phyloP scores from a whole-genome alignment of 129 eudicot genomes.

The Centrapalus pauciflorus region DNA sequence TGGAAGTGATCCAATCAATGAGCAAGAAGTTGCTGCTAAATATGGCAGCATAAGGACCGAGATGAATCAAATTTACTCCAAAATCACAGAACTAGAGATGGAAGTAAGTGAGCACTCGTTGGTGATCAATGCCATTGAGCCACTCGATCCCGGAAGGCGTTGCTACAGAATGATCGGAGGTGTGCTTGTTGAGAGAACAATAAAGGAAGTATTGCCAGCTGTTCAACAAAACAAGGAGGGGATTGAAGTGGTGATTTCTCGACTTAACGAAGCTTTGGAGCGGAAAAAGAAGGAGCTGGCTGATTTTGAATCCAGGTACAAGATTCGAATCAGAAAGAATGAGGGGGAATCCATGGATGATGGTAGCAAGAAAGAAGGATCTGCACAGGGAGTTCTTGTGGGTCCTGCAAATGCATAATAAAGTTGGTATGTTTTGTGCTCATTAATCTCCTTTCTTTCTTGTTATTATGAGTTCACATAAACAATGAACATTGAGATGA shows the following conservation, averaged over 20 bases:
- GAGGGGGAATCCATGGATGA: conserved; percentile 74
- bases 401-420: conserved; percentile 63
- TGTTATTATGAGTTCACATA: background rate
- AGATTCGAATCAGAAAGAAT: conserved; percentile 64
- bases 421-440: background rate
- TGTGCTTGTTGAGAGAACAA: conserved; percentile 89
- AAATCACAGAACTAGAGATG: conserved; percentile 95
- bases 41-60: conserved; percentile 67
- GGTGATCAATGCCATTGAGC: conserved; percentile 81
- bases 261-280: conserved; percentile 77
- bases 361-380: conserved; percentile 74
- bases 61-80: conserved; percentile 79
- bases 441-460: background rate
- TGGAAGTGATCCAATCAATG: conserved; percentile 69
- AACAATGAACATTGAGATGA: conserved; percentile 1
- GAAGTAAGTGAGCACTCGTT: conserved; percentile 86
- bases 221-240: conserved; percentile 89
- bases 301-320: conserved; percentile 80
- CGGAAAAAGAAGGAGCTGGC: conserved; percentile 81
- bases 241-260: conserved; percentile 70
- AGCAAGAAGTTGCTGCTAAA: conserved; percentile 87
- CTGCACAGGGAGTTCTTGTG: conserved; percentile 93
- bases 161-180: conserved; percentile 99
- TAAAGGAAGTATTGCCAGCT: conserved; percentile 93
- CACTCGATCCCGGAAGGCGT: conserved; percentile 73